Base-by-base conservation (phyloP, 2,329 filamentous ascomycete genomes). In the Triangularia setosa region DNA sequence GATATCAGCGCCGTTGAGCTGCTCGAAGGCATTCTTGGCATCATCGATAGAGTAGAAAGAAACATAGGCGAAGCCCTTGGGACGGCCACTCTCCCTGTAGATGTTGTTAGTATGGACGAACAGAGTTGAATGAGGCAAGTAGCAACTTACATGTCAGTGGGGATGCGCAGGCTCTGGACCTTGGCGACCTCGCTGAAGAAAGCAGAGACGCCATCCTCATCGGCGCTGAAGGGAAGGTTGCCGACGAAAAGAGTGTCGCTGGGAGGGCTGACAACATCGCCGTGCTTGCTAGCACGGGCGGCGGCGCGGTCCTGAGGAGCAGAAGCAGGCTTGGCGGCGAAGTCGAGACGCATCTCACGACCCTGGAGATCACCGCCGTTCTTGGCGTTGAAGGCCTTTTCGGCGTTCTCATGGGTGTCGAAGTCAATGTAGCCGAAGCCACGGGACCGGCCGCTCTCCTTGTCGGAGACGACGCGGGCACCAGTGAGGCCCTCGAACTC, bases 381-480 rank as follows among this genome's bases (percentile, higher is more conserved):
- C 74, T 77, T 77, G 66, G 72, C 75, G 28, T 75, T 75, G 66
- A 79, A 77, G 16, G 82, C 75, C 62, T 73, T 74, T 74, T 77
- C 66, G 58, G 75, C 75, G 30, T 69, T 68, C 65, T 85, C 88
- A 66, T 84, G 79, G 70, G 83, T 86, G 75, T 83, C 82, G 79
- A 93, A 97, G 82, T 97, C 93, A 72, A 97, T 91, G 76, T 97
- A 97, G 67, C 93, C 93, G 78, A 96, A 97, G 70, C 92, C 93
- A 80, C 93, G 93, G 78, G 93, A 94, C 75, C 92, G 90, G 73
- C 91, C 91, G 73, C 83, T 85, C 63, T 89, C 87, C 77, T 89
- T 89, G 81, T 96, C 92, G 72, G 88, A 93, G 76, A 97, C 91
- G 74, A 97, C 88, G 72, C 92, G 90, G 69, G 88, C 90, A 72